Conservation (phyloP, 495 filamentous ascomycete genomes). For the Penicillium lagena region DNA sequence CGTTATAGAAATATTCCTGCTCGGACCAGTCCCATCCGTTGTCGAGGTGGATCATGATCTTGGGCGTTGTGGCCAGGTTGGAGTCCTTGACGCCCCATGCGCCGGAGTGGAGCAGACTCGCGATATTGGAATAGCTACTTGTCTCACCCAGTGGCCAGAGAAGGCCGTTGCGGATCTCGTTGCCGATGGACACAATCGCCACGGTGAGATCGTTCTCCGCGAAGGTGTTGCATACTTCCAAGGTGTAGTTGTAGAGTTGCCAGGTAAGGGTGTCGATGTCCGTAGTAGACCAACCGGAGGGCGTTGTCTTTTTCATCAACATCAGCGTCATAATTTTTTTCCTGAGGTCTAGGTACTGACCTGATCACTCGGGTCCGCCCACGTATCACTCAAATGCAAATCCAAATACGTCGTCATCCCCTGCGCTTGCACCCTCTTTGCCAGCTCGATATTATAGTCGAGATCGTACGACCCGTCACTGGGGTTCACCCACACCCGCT, state of each 20-base stretch:
- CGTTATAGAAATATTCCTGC: slow-evolving; percentile 59
- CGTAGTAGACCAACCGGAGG: slow-evolving; percentile 53
- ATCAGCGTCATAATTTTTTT: too few species aligned
- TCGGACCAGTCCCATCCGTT: slow-evolving; percentile 62
- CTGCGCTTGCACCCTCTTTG: slow-evolving; percentile 54
- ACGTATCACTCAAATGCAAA: slow-evolving; percentile 67
- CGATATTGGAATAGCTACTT: slow-evolving; percentile 50
- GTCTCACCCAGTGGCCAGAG: slow-evolving; percentile 56
- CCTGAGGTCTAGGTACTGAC: slow-evolving; percentile 16
- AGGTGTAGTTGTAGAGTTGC: slow-evolving; percentile 62
- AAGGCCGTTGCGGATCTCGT: slow-evolving; percentile 59
- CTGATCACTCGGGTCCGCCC: slow-evolving; percentile 43
- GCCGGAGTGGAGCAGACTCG: slow-evolving; percentile 54
- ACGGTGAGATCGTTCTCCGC: slow-evolving; percentile 46
- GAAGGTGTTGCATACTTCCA: slow-evolving; percentile 54
- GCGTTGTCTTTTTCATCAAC: slow-evolving; percentile 30
- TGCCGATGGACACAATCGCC: slow-evolving; percentile 61
- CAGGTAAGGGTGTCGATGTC: slow-evolving; percentile 50
- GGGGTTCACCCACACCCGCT: slow-evolving; percentile 69
- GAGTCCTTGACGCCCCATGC: slow-evolving; percentile 58
- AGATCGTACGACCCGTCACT: slow-evolving; percentile 58
- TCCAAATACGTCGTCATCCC: slow-evolving; percentile 63
- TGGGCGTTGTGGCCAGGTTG: slow-evolving; percentile 44
- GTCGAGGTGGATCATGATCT: slow-evolving; percentile 65
- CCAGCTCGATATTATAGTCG: slow-evolving; percentile 63